phyloP scores from a whole-genome alignment of 2,329 filamentous ascomycete genomes.

The Geoglossum cookeanum region DNA sequence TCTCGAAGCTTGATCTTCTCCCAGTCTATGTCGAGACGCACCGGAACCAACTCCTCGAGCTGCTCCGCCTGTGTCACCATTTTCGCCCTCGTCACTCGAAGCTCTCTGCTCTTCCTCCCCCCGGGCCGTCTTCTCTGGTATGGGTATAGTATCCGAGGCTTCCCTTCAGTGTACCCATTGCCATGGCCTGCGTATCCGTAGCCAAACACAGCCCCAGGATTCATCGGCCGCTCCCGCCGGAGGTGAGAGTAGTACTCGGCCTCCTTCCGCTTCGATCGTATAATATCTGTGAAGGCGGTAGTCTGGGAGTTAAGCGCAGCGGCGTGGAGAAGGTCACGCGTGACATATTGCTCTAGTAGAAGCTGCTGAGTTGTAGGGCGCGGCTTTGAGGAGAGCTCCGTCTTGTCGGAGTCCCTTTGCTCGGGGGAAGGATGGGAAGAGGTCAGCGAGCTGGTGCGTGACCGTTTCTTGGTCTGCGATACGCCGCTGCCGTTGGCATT shows the following conservation, averaged over 20 bases:
- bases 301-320: constrained; percentile 31
- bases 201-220: constrained; percentile 42
- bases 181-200: constrained; percentile 74
- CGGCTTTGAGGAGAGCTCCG: constrained; percentile 6
- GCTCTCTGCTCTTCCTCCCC: constrained; percentile 50
- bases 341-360: constrained; percentile 43
- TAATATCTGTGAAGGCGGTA: constrained; percentile 23
- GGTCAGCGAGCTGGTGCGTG: background rate
- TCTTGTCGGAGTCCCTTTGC: background rate
- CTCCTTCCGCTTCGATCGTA: constrained; percentile 45
- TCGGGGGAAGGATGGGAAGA: background rate
- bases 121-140: constrained; percentile 56
- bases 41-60: constrained; percentile 75
- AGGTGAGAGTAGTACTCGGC: constrained; percentile 51
- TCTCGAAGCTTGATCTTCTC: constrained; percentile 91
- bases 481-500: background rate
- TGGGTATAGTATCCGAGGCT: constrained; percentile 60
- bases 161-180: constrained; percentile 58
- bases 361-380: constrained; percentile 28
- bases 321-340: constrained; percentile 41
- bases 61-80: constrained; percentile 73
- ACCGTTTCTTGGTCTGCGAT: background rate
- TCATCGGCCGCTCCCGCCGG: constrained; percentile 37
- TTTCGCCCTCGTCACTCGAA: constrained; percentile 63
- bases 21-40: constrained; percentile 83